Conservation (phyloP, 2,329 filamentous ascomycete genomes). For the Neoascochyta sp. region DNA sequence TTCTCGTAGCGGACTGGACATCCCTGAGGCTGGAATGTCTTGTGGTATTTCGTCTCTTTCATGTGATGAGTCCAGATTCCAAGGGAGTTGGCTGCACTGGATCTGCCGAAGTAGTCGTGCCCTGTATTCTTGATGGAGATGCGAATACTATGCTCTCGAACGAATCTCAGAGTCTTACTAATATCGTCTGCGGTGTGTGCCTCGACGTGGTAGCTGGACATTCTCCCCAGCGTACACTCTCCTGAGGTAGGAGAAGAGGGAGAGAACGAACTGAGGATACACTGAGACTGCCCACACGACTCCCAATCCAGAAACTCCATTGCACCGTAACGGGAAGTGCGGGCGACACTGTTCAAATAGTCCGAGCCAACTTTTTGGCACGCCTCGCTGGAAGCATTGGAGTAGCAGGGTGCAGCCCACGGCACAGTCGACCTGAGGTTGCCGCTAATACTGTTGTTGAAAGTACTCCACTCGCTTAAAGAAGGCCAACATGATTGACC, state of each 20-base stretch:
- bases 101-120: slow-evolving; percentile 37
- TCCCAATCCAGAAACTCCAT: slow-evolving; percentile 39
- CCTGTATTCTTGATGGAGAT: slow-evolving; percentile 38
- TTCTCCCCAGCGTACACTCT: slow-evolving; percentile 30
- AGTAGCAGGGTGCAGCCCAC: slow-evolving; percentile 33
- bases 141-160: slow-evolving; percentile 29
- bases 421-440: slow-evolving; percentile 28
- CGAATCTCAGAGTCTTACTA: slow-evolving; percentile 27
- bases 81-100: slow-evolving; percentile 32
- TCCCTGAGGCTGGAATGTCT: slow-evolving; percentile 22
- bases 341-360: slow-evolving; percentile 25
- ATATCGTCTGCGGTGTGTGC: slow-evolving; percentile 25
- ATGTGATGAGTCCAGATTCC: slow-evolving; percentile 37
- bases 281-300: slow-evolving; percentile 28
- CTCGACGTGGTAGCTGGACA: slow-evolving; percentile 34
- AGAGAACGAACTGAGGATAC: slow-evolving; percentile 25
- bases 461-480: slow-evolving; percentile 25
- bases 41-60: slow-evolving; percentile 29
- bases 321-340: slow-evolving; percentile 30
- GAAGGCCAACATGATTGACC: slow-evolving; percentile 38
- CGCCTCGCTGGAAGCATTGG: slow-evolving; percentile 14
- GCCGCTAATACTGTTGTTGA: slow-evolving; percentile 33
- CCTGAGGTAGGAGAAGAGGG: slow-evolving; percentile 24
- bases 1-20: slow-evolving; percentile 28
- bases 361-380: slow-evolving; percentile 18